Percentiles rank a stretch among this genome's conserved stretches.
Evolutionary conservation across 352 stramenopile genomes (phyloP).

Genomic region (Phytopythium sindhum): DNA sequence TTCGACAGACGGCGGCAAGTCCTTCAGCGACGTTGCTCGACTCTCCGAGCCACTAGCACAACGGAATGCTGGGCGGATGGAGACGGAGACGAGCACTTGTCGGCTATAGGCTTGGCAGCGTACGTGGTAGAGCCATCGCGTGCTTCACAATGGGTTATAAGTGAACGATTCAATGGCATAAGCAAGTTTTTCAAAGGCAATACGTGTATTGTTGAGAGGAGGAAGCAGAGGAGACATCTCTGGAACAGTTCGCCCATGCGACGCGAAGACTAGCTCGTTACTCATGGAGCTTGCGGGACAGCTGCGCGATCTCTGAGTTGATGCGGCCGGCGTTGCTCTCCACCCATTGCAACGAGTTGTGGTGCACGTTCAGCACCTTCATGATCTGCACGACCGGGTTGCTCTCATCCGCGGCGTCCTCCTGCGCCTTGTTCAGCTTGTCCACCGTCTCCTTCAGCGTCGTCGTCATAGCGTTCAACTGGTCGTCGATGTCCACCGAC

Average conservation of each 20-base stretch:
- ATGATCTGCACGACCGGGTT: constrained; percentile 87
- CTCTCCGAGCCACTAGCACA: neutral
- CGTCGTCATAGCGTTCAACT: constrained; percentile 85
- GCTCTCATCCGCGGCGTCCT: constrained; percentile 62
- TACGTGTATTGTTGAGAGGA: constrained; percentile 1
- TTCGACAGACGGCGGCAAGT: neutral
- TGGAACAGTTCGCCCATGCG: neutral
- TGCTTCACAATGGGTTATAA: constrained; percentile 1
- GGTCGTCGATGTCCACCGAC: constrained; percentile 82
- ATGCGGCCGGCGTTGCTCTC: constrained; percentile 68
- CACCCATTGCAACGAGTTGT: constrained; percentile 87
- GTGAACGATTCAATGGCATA: neutral
- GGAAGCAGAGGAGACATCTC: neutral
- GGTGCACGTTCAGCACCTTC: constrained; percentile 88
- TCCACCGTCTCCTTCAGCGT: constrained; percentile 86
- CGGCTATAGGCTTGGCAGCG: neutral
- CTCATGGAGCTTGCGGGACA: constrained; percentile 70
- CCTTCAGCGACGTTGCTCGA: neutral
- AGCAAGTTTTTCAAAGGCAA: neutral
- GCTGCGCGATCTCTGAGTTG: constrained; percentile 59
- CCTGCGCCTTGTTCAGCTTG: constrained; percentile 82
- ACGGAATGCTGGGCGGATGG: neutral
- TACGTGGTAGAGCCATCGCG: neutral
- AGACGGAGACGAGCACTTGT: neutral
- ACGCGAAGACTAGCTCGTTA: neutral